Base-by-base conservation (phyloP, 2,329 filamentous ascomycete species). In the Exophiala dermatitidis region DNA sequence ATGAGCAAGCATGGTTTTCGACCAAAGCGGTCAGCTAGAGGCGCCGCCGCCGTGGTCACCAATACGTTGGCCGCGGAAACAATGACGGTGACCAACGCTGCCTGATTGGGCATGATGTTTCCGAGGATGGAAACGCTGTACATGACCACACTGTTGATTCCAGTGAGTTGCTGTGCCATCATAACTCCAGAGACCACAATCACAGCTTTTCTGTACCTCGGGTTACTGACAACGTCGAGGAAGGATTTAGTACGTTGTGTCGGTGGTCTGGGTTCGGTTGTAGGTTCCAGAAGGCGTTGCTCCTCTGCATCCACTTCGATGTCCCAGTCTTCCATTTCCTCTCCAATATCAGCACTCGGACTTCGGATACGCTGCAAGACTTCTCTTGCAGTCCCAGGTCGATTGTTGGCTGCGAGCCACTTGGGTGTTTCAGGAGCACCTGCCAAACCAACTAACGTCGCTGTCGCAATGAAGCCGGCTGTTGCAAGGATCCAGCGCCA, bases 101-200 rank as follows among this genome's bases (percentile, higher is more conserved):
- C 91, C 56, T 84, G 89, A 38, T 89, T 81, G 3, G 88, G 87
- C 0, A 97, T 80, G 2, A 97, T 79, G 57, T 83, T 83, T 37
- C 85, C 82, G 10, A 98, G 79, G 1, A 97, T 82, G 1, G 87
- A 90, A 4, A 97, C 91, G 2, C 90, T 95, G 71, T 98, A 97
- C 90, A 98, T 96, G 71, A 97, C 86, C 66, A 97, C 91, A 54
- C 86, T 91, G 78, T 98, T 98, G 73, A 98, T 91, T 43, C 88
- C 91, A 52, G 87, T 91, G 32, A 96, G 77, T 68, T 98, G 93
- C 68, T 97, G 93, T 0, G 88, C 85, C 54, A 90, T 78, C 90
- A 97, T 96, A 62, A 95, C 84, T 1, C 88, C 90, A 8, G 95
- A 79, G 2, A 72, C 88, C 3, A 90, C 89, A 57, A 93, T 77